Evolutionary conservation across 768 basidiomycete species (phyloP).

Genomic region (Serendipita indica): DNA sequence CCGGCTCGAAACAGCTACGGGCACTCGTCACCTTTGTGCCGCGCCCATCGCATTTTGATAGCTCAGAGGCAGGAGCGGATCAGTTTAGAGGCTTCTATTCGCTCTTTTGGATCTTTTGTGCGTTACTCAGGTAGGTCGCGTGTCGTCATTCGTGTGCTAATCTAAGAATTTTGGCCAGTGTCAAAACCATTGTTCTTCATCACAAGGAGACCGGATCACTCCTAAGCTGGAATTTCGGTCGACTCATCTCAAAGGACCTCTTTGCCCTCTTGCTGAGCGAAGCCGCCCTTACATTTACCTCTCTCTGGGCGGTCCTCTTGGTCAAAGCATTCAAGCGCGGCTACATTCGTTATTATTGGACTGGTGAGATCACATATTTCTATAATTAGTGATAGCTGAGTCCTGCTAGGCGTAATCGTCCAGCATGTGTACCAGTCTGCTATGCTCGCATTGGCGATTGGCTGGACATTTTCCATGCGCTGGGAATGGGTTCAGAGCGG

Average conservation of each 20-base stretch:
- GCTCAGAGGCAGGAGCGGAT: slow-evolving; percentile 61
- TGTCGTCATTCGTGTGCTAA: slow-evolving; percentile 20
- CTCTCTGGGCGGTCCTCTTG: slow-evolving; percentile 62
- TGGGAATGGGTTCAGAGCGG: slow-evolving; percentile 99
- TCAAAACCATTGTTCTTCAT: slow-evolving; percentile 51
- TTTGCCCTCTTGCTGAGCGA: slow-evolving; percentile 73
- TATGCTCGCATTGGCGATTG: slow-evolving; percentile 58
- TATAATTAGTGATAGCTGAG: background rate
- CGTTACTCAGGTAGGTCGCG: background rate
- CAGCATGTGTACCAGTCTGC: slow-evolving; percentile 70
- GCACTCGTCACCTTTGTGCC: slow-evolving; percentile 79
- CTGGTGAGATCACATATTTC: slow-evolving; percentile 13
- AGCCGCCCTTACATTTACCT: slow-evolving; percentile 64
- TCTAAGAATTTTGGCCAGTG: slow-evolving; percentile 66
- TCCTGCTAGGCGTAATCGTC: slow-evolving; percentile 55
- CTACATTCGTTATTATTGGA: slow-evolving; percentile 70
- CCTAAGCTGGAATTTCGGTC: slow-evolving; percentile 65
- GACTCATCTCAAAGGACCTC: slow-evolving; percentile 77
- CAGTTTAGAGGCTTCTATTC: slow-evolving; percentile 93
- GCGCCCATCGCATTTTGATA: slow-evolving; percentile 74
- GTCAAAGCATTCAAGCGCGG: slow-evolving; percentile 60
- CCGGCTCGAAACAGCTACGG: slow-evolving; percentile 57
- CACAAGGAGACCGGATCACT: slow-evolving; percentile 61
- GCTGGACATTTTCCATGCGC: slow-evolving; percentile 83
- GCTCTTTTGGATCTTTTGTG: slow-evolving; percentile 54